Evolutionary conservation across 2,329 filamentous ascomycete genomes (phyloP), one percentile per base, ranked within the genome.

Genomic region (Aspergillus arachidicola): DNA sequence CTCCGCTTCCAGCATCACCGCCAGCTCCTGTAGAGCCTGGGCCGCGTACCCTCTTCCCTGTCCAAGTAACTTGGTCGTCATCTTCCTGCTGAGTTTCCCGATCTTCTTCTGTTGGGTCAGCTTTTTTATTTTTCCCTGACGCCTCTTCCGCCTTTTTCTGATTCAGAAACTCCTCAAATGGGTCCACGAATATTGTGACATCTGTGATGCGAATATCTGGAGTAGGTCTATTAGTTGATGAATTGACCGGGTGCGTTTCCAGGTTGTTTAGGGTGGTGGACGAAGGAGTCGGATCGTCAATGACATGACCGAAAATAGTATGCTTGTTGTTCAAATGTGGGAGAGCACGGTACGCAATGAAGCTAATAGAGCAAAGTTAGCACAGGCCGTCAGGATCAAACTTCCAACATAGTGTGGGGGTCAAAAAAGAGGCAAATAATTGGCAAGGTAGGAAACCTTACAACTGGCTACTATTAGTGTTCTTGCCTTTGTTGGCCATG

Each of bases 401-500:
- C 30, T 21, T 23, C 48, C 12, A 51, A 14, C 32, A 14, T 41
- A 30, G 19, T 43, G 38, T 23, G 28, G 53, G 34, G 53, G 7
- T n/a, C 54, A 36, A 19, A 19, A 59, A 19, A n/a, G 16, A 26
- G 50, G 21, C 11, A 36, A 26, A 28, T 26, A 21, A 19, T 14
- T 6, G n/a, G 34, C 43, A 46, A 23, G 43, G n/a, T 3, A 21
- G 21, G 36, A 38, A 34, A 32, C 75, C 80, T 74, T 66, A 82
- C 80, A 90, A 99, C 78, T 99, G 95, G 69, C 88, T 92, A 10
- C 92, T 95, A 79, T 99, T 99, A 26, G 94, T 98, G 74, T 97
- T 94, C 75, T 97, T 97, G 63, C 95, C 95, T 76, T 99, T 99
- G 79, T 99, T 99, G 46, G 95, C 95, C 95, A 99, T 99, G 69